phyloP scores from a whole-genome alignment of 768 basidiomycete species.

The Russula virescens region DNA sequence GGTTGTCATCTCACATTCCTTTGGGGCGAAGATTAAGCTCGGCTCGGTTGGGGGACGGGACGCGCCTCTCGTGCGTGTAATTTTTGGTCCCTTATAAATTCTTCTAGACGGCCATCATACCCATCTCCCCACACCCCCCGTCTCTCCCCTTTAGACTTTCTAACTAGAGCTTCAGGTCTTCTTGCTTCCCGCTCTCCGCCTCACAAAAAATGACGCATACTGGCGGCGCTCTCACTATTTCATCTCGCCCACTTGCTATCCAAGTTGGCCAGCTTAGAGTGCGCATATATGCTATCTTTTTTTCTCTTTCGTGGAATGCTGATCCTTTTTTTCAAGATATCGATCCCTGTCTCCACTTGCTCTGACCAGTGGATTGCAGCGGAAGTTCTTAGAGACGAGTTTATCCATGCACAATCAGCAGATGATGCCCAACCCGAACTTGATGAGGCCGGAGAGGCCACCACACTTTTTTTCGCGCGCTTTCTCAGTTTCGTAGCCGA shows the following conservation, averaged over 20 bases:
- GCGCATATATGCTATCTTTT: slow-evolving; percentile 23
- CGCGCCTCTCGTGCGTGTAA: not conserved
- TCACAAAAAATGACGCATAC: slow-evolving; percentile 33
- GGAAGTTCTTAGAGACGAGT: slow-evolving; percentile 88
- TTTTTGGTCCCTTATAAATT: slow-evolving; percentile 12
- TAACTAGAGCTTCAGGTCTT: slow-evolving; percentile 17
- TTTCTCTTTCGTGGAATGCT: slow-evolving; percentile 7
- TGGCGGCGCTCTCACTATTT: slow-evolving; percentile 31
- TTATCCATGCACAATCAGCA: slow-evolving; percentile 57
- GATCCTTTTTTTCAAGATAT: slow-evolving; percentile 48
- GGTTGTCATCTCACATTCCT: slow-evolving; percentile 10
- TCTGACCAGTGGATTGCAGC: slow-evolving; percentile 87
- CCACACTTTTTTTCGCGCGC: slow-evolving; percentile 72
- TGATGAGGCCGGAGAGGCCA: slow-evolving; percentile 55
- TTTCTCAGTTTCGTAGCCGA: slow-evolving; percentile 76
- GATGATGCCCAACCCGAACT: slow-evolving; percentile 53
- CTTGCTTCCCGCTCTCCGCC: slow-evolving; percentile 13
- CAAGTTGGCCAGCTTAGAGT: slow-evolving; percentile 33
- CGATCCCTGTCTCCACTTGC: slow-evolving; percentile 80
- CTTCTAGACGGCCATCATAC: slow-evolving; percentile 1
- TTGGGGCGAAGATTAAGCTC: slow-evolving; percentile 14
- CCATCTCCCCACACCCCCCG: not conserved
- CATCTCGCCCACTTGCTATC: slow-evolving; percentile 35
- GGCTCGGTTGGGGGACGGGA: slow-evolving; percentile 23
- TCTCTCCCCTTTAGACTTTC: slow-evolving; percentile 15